Conservation (phyloP, 352 stramenopile species). For the Phytophthora niederhauseri region DNA sequence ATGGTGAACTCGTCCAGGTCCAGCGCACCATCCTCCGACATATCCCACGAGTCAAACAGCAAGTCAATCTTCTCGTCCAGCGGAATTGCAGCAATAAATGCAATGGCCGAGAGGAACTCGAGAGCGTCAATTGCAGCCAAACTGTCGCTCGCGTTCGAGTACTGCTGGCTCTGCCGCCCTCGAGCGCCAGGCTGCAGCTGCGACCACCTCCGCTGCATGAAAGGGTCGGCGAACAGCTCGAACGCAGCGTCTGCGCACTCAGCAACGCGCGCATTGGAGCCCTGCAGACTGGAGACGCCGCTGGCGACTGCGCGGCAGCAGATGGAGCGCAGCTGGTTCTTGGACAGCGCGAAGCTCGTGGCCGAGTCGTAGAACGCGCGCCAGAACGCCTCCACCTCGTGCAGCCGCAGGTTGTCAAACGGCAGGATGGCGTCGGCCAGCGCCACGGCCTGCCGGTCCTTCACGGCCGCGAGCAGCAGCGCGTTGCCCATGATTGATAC, state of each 20-base stretch:
- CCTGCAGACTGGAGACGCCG: slow-evolving; percentile 41
- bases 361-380: slow-evolving; percentile 85
- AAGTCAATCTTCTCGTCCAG: slow-evolving; percentile 85
- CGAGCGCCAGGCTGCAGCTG: slow-evolving; percentile 19
- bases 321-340: slow-evolving; percentile 61
- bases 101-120: slow-evolving; percentile 79
- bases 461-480: slow-evolving; percentile 54
- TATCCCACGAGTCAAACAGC: slow-evolving; percentile 89
- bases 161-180: slow-evolving; percentile 25
- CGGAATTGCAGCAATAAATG: slow-evolving; percentile 60
- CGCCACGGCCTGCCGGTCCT: slow-evolving; percentile 44
- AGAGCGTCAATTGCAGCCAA: slow-evolving; percentile 66
- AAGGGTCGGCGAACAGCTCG: slow-evolving; percentile 51
- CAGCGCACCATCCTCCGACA: slow-evolving; percentile 81
- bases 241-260: slow-evolving; percentile 65
- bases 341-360: slow-evolving; percentile 70
- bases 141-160: slow-evolving; percentile 10
- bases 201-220: slow-evolving; percentile 32
- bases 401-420: slow-evolving; percentile 75
- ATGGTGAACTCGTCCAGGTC: slow-evolving; percentile 89
- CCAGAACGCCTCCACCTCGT: slow-evolving; percentile 84
- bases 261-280: slow-evolving; percentile 44
- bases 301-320: slow-evolving; percentile 54
- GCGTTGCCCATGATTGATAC: slow-evolving; percentile 61
- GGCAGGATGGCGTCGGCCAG: slow-evolving; percentile 67